Evolutionary conservation across 2,329 filamentous ascomycete species (phyloP).

Genomic region (Penicillium crustosum): DNA sequence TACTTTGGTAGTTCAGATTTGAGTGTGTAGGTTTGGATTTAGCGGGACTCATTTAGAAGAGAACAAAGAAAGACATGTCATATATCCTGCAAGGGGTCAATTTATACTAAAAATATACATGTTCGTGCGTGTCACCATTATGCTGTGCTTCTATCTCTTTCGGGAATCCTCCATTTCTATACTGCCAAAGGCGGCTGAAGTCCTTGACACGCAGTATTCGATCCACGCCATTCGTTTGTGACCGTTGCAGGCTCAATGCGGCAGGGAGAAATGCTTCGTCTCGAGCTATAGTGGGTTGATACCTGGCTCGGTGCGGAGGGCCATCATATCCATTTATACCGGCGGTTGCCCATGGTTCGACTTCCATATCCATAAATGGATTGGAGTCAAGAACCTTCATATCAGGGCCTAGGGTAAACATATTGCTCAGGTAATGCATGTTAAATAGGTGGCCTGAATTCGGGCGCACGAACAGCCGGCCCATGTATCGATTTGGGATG

Average conservation of each 20-base stretch:
- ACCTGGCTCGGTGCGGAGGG: neutral
- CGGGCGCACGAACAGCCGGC: conserved; percentile 49
- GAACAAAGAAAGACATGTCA: neutral
- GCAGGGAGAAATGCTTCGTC: conserved; percentile 17
- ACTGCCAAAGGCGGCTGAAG: conserved; percentile 42
- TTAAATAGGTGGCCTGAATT: conserved; percentile 46
- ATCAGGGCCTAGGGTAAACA: conserved; percentile 41
- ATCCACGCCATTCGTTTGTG: neutral
- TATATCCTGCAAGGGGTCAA: too few species aligned
- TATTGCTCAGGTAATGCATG: conserved; percentile 46
- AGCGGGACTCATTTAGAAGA: neutral
- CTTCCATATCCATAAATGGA: conserved; percentile 37
- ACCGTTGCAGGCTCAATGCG: neutral
- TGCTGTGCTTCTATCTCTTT: conserved; percentile 2
- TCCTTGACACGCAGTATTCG: conserved; percentile 32
- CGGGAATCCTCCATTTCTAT: conserved; percentile 38
- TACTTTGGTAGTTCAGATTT: neutral
- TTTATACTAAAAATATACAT: neutral
- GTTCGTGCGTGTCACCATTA: neutral
- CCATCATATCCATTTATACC: conserved; percentile 2
- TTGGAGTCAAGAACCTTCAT: conserved; percentile 31
- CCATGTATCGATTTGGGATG: conserved; percentile 50
- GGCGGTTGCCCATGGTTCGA: conserved; percentile 17
- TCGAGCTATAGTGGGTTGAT: conserved; percentile 6
- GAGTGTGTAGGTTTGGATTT: neutral